Conservation (phyloP, 2,329 filamentous ascomycete genomes). For the Colletotrichum abscissum region DNA sequence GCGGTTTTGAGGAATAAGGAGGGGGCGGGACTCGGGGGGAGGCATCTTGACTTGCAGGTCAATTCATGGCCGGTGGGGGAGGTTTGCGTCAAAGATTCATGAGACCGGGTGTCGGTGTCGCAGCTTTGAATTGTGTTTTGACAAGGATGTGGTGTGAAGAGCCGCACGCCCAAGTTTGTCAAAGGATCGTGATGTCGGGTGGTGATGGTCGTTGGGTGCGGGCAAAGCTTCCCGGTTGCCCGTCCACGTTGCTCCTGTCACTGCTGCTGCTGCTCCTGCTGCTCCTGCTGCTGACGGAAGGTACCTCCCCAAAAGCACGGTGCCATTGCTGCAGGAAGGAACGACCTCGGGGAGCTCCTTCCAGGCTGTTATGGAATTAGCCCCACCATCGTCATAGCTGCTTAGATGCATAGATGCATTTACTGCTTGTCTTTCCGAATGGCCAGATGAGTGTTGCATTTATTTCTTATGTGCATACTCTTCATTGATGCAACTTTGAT, state of each 20-base stretch:
- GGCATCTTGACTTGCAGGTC: slow-evolving; percentile 31
- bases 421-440: not conserved
- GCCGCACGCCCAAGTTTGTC: not conserved
- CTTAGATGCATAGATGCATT: not conserved
- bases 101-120: slow-evolving; percentile 1
- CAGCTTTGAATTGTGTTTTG: not conserved
- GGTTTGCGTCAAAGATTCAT: not conserved
- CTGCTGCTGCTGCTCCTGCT: not conserved
- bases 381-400: not conserved
- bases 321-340: not conserved
- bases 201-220: not conserved
- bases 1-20: slow-evolving; percentile 79
- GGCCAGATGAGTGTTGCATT: no score
- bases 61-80: slow-evolving; percentile 20
- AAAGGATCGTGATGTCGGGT: not conserved
- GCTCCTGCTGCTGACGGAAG: not conserved
- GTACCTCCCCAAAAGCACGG: not conserved
- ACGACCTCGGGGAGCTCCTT: not conserved
- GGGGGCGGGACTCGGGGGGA: slow-evolving; percentile 51
- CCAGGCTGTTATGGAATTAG: not conserved
- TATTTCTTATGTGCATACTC: not conserved
- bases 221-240: not conserved
- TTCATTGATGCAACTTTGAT: not conserved
- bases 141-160: slow-evolving; percentile 6
- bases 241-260: not conserved